phyloP scores from a whole-genome alignment of 2,329 filamentous ascomycete species.

The Triangularia setosa region DNA sequence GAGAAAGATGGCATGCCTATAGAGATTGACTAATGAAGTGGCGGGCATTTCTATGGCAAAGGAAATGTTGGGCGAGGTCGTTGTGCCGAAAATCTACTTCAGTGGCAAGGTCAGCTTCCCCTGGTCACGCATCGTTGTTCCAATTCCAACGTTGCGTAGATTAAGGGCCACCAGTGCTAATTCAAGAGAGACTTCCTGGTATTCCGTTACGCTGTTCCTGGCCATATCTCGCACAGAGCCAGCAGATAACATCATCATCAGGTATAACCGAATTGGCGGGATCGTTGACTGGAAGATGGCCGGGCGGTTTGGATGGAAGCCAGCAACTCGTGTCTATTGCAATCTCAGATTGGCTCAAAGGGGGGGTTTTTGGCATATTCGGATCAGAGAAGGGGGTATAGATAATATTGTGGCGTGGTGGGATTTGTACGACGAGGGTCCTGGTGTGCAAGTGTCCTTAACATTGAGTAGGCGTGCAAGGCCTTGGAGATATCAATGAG shows the following conservation, averaged over 20 bases:
- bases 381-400: too few relatives aligned
- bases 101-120: slow-evolving; percentile 32
- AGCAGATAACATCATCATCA: slow-evolving; percentile 37
- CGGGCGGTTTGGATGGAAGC: slow-evolving; percentile 33
- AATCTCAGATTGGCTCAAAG: too few relatives aligned
- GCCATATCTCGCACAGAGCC: slow-evolving; percentile 32
- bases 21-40: slow-evolving; percentile 37
- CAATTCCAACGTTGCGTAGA: slow-evolving; percentile 23
- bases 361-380: too few relatives aligned
- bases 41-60: slow-evolving; percentile 33
- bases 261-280: slow-evolving; percentile 37
- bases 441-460: too few relatives aligned
- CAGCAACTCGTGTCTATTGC: too few relatives aligned
- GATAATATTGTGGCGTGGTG: too few relatives aligned
- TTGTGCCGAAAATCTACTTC: slow-evolving; percentile 38
- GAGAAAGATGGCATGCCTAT: too few relatives aligned
- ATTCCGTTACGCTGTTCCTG: too few relatives aligned
- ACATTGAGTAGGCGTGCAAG: too few relatives aligned
- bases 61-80: slow-evolving; percentile 27
- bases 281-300: slow-evolving; percentile 43
- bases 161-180: slow-evolving; percentile 34
- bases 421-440: too few relatives aligned
- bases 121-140: not conserved
- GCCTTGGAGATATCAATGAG: too few relatives aligned
- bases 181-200: slow-evolving; percentile 39